Evolutionary conservation across 2,329 filamentous ascomycete genomes (phyloP).

Genomic region (Lizonia empirigonia): DNA sequence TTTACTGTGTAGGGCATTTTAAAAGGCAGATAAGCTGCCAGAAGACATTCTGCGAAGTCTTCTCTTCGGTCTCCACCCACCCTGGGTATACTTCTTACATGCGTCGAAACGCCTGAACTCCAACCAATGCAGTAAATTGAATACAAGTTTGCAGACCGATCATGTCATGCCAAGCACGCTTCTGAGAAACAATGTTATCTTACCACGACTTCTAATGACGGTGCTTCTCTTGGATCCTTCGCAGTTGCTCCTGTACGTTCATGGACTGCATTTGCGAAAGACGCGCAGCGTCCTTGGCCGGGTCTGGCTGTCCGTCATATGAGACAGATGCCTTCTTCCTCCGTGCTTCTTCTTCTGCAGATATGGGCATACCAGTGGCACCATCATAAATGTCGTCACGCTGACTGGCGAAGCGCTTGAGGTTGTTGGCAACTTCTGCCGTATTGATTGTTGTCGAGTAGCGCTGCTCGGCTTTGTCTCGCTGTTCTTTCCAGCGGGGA

Average conservation of each 20-base stretch:
- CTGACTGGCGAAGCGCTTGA: conserved; percentile 92
- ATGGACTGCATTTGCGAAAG: conserved; percentile 59
- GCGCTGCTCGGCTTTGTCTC: conserved; percentile 83
- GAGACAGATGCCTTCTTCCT: conserved; percentile 76
- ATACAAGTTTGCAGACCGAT: background rate
- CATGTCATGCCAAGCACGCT: background rate
- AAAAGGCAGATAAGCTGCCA: background rate
- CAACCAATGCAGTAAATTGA: conserved; percentile 22
- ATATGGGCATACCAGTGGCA: conserved; percentile 68
- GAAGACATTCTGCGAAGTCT: conserved; percentile 10
- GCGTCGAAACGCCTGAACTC: conserved; percentile 22
- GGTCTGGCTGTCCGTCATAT: conserved; percentile 68
- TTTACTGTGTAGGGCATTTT: conserved; percentile 1
- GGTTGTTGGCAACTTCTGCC: conserved; percentile 86
- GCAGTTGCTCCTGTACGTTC: conserved; percentile 86
- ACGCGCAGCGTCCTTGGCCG: conserved; percentile 59
- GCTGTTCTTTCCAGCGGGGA: conserved; percentile 94
- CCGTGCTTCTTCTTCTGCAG: conserved; percentile 74
- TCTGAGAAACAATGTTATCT: conserved; percentile 1
- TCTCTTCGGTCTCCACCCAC: conserved; percentile 6
- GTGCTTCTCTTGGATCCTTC: conserved; percentile 66
- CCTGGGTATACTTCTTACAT: conserved; percentile 17
- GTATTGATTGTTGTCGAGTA: conserved; percentile 87
- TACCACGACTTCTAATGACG: conserved; percentile 21
- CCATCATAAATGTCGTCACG: conserved; percentile 85